Percentiles rank a stretch among this genome's conserved stretches.
Evolutionary conservation across 176 grass and related monocot species (phyloP).

Genomic region (Paspalum notatum): DNA sequence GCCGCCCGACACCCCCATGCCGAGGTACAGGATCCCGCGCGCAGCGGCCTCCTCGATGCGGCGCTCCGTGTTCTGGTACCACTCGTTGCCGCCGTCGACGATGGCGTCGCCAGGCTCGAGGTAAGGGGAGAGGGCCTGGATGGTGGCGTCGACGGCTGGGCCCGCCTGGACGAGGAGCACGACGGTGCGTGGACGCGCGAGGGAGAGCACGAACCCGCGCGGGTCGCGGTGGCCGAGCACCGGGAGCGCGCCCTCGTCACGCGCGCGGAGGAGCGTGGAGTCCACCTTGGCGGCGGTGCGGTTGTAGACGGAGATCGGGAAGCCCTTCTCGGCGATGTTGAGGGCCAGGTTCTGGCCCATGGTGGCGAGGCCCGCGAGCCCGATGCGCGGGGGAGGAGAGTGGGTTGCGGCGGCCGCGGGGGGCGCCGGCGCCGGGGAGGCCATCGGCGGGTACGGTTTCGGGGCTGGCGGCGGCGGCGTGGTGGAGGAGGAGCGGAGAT

Average conservation of each 20-base stretch:
- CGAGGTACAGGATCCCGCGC: conserved; percentile 78
- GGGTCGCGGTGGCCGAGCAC: conserved; percentile 70
- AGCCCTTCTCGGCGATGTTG: conserved; percentile 94
- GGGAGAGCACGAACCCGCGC: conserved; percentile 75
- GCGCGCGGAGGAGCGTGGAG: conserved; percentile 65
- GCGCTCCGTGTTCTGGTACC: conserved; percentile 93
- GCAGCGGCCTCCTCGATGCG: conserved; percentile 58
- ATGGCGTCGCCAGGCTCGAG: conserved; percentile 81
- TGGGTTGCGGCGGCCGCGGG: conserved; percentile 41
- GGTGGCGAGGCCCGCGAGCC: conserved; percentile 78
- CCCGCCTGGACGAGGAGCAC: conserved; percentile 86
- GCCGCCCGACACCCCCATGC: conserved; percentile 85
- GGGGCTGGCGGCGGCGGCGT: not conserved
- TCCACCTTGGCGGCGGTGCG: conserved; percentile 86
- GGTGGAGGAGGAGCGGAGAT: not conserved
- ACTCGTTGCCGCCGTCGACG: conserved; percentile 88
- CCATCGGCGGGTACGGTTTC: not conserved
- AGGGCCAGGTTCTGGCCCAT: conserved; percentile 97
- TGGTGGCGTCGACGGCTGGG: conserved; percentile 75
- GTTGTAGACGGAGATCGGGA: conserved; percentile 96
- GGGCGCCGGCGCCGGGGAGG: conserved; percentile 42
- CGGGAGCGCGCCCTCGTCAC: conserved; percentile 63
- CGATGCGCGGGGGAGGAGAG: conserved; percentile 56
- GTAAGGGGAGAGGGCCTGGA: conserved; percentile 62
- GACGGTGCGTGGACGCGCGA: conserved; percentile 68